Percentiles rank a stretch among this genome's conserved stretches.
Conservation (phyloP, 352 stramenopile species). For the Phytophthora macrochlamydospora region DNA sequence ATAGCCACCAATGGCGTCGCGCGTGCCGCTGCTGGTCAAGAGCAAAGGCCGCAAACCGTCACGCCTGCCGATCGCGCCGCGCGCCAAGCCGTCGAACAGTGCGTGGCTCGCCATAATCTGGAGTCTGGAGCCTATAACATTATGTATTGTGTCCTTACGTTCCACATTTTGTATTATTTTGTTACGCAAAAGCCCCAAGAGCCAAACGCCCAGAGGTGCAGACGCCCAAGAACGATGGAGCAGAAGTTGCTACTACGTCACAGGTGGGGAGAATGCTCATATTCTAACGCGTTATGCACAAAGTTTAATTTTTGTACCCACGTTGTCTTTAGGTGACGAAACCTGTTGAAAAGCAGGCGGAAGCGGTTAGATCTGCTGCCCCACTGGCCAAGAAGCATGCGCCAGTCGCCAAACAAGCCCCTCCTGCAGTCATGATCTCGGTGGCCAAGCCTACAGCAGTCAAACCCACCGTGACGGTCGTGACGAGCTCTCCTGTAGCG, state of each 20-base stretch:
- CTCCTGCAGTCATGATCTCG: conserved; percentile 3
- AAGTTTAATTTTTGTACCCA: not conserved
- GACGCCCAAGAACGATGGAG: not conserved
- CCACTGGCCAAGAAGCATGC: not conserved
- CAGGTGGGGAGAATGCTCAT: not conserved
- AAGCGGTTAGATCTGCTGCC: not conserved
- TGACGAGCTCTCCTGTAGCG: conserved; percentile 2
- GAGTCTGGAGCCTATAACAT: not conserved
- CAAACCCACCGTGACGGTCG: not conserved
- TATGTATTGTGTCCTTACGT: not conserved
- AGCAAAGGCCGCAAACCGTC: conserved; percentile 75
- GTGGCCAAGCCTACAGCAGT: not conserved
- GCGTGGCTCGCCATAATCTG: conserved; percentile 11
- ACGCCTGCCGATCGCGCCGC: conserved; percentile 68
- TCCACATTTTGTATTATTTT: conserved; percentile 9
- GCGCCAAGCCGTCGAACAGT: conserved; percentile 71
- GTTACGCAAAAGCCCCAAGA: conserved; percentile 23
- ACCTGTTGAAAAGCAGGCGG: not conserved
- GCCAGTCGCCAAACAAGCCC: not conserved
- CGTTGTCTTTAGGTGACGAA: not conserved
- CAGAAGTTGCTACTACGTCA: not conserved
- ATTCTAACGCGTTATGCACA: no score
- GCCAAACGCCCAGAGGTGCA: conserved; percentile 25
- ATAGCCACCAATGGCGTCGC: conserved; percentile 46
- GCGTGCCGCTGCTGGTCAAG: conserved; percentile 78